A percentile compares a stretch with the other conserved stretches of the same genome.
Evolutionary conservation across 805 yeast genomes (phyloP).

Genomic region (Kurtzmaniella fragi): DNA sequence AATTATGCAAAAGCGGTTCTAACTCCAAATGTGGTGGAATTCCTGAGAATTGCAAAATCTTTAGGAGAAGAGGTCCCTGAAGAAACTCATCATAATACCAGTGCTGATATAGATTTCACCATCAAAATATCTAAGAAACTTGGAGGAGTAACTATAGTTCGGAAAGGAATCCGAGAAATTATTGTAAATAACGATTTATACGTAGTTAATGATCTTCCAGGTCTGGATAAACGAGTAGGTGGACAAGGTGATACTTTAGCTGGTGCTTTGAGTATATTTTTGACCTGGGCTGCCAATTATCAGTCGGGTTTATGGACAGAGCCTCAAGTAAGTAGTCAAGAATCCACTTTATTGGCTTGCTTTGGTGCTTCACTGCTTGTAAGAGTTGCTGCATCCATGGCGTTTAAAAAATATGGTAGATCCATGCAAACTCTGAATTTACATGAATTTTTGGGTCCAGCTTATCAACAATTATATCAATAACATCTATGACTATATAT

Average conservation of each 20-base stretch:
- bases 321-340: constrained; percentile 20
- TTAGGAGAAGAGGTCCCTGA: constrained; percentile 29
- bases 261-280: constrained; percentile 77
- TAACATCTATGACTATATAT: no score
- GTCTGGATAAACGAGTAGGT: constrained; percentile 80
- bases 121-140: constrained; percentile 42
- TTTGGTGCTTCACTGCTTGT: constrained; percentile 70
- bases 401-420: constrained; percentile 62
- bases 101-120: constrained; percentile 23
- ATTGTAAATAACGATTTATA: constrained; percentile 48
- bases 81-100: constrained; percentile 14
- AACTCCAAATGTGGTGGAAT: constrained; percentile 91
- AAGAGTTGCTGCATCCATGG: constrained; percentile 57
- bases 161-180: constrained; percentile 68
- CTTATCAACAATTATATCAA: constrained; percentile 46
- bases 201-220: constrained; percentile 44
- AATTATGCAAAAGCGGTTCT: constrained; percentile 60
- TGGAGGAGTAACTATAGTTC: constrained; percentile 57
- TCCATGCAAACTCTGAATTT: constrained; percentile 84
- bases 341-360: constrained; percentile 48
- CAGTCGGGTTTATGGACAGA: constrained; percentile 52
- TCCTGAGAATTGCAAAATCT: constrained; percentile 54
- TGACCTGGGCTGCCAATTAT: constrained; percentile 75
- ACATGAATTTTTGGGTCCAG: constrained; percentile 60
- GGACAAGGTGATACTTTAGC: constrained; percentile 96